Base-by-base conservation (phyloP, 805 yeast species). In the Zygosaccharomyces siamensis region DNA sequence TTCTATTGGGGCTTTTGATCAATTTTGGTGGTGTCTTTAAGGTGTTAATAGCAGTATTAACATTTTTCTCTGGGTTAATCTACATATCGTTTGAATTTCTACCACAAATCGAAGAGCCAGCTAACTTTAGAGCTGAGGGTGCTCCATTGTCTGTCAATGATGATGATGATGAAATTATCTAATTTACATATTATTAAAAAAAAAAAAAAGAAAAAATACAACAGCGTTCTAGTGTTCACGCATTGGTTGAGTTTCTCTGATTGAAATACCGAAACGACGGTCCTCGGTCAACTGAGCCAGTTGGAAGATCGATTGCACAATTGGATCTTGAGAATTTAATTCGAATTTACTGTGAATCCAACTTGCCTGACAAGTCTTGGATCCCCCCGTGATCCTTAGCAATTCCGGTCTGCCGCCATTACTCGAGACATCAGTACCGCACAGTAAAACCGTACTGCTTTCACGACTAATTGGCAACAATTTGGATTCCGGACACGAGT, bases 261-360 rank as follows among this genome's bases (percentile, higher is more conserved):
- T 70, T 53, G 72, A 74, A 50, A 84, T 69, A 67, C 92, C 92
- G 55, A 83, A 84, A 67, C 87, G 76, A 57, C 75, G 72, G 63
- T 84, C 92, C 65, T 81, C 80, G 24, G 79, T 71, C 59, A 85
- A 70, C 52, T 78, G 75, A 48, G 79, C 75, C 64, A 86, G 72
- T 51, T 80, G 77, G 52, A 72, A 63, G 39, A 82, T 74, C 47
- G 78, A 77, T 47, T 74, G 67, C 28, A 69, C 66, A n/a, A 59
- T 43, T 6, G 67, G 59, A 33, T 64, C 73, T 5, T 72, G 70
- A 40, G 78, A 80, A 27, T 74, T 67, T 48, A 92, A 69, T 66
- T 83, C 83, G 69, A 73, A 82, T 37, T 78, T 72, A 24, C 96
- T 87, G 64, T 90, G 97, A 39, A 86, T 84, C 93, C 95, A 93